Evolutionary conservation across 257 asterid genomes (phyloP).

Genomic region (Penstemon barbatus): DNA sequence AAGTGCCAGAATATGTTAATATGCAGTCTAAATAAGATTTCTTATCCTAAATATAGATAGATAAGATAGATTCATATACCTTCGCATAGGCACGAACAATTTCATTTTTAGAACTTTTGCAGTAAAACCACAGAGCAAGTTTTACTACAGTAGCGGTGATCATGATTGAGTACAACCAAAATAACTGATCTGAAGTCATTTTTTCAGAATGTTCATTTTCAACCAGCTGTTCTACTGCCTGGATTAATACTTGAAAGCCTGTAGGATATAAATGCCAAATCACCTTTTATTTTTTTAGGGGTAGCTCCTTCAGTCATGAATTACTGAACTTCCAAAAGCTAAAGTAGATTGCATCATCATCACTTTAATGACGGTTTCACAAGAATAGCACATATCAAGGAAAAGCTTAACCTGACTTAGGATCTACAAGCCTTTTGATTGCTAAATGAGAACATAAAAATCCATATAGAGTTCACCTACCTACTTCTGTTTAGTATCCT

Average conservation of each 20-base stretch:
- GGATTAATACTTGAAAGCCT: constrained; percentile 90
- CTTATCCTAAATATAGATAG: neutral
- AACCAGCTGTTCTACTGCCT: constrained; percentile 70
- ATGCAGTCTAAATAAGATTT: neutral
- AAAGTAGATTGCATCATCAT: too few relatives aligned
- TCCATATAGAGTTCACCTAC: neutral
- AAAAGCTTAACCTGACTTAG: too few relatives aligned
- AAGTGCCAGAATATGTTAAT: constrained; percentile 24
- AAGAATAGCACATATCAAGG: too few relatives aligned
- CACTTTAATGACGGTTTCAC: neutral
- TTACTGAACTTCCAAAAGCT: neutral
- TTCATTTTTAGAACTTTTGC: constrained; percentile 74
- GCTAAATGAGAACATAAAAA: neutral
- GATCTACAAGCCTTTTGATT: neutral
- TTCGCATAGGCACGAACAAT: constrained; percentile 93
- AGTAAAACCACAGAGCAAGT: constrained; percentile 84
- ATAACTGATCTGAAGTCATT: constrained; percentile 54
- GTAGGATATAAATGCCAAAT: constrained; percentile 15
- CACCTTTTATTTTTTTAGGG: neutral
- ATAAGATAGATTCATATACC: constrained; percentile 35
- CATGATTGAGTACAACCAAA: constrained; percentile 84
- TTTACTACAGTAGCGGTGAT: constrained; percentile 69
- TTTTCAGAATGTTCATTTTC: constrained; percentile 52
- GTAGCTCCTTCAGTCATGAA: neutral
- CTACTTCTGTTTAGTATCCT: neutral